Conservation (phyloP, 108 stramenopile genomes). For the Cyclostephanos invisitatus region DNA sequence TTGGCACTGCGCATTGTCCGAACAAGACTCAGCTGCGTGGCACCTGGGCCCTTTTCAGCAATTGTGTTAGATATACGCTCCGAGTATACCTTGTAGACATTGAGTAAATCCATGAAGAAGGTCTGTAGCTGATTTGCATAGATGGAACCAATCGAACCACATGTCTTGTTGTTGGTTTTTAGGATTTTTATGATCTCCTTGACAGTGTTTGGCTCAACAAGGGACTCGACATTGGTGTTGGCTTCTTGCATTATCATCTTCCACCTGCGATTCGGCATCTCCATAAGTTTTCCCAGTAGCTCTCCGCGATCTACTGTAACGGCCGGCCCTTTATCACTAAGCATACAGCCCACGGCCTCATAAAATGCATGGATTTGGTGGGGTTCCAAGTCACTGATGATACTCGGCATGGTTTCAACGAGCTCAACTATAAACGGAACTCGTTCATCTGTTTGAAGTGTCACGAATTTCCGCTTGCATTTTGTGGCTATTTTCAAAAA, state of each 20-base stretch:
- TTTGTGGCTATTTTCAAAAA: conserved; percentile 98
- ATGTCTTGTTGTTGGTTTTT: conserved; percentile 92
- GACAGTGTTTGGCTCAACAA: conserved; percentile 88
- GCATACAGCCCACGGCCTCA: conserved; percentile 95
- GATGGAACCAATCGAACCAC: conserved; percentile 88
- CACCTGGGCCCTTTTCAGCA: conserved; percentile 85
- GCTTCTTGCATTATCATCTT: conserved; percentile 89
- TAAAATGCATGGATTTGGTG: conserved; percentile 99
- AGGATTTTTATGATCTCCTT: conserved; percentile 96
- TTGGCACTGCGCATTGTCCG: conserved; percentile 96
- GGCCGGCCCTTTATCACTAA: conserved; percentile 88
- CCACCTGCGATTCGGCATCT: conserved; percentile 92
- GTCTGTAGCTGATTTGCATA: conserved; percentile 93
- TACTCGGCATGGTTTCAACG: conserved; percentile 85
- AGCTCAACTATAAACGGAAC: conserved; percentile 93
- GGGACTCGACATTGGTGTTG: conserved; percentile 68
- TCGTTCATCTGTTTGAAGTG: conserved; percentile 88
- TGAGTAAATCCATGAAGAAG: conserved; percentile 97
- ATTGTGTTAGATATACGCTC: conserved; percentile 93
- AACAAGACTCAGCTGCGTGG: conserved; percentile 86
- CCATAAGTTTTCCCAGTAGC: conserved; percentile 89
- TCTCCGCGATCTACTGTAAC: conserved; percentile 84
- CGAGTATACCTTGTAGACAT: conserved; percentile 97
- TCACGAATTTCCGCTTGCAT: conserved; percentile 97
- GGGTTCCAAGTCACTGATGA: conserved; percentile 96